phyloP scores from a whole-genome alignment of 192 early-diverging fungal species.

The Kickxella alabastrina region DNA sequence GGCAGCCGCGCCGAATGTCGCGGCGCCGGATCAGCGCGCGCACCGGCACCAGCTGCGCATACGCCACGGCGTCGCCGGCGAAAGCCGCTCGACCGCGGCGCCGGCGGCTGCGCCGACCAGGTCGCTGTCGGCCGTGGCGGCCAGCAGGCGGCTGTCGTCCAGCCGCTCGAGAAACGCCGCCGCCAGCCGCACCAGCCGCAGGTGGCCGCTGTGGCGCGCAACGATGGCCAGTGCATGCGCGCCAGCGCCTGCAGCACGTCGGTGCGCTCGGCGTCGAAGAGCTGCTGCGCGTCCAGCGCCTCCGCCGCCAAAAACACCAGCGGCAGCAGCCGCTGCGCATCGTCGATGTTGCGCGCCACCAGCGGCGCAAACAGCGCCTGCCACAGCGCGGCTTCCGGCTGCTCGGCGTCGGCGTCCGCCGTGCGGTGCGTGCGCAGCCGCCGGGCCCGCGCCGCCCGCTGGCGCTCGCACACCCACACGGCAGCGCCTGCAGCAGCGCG shows the following conservation, averaged over 20 bases:
- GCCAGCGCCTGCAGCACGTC: constrained; percentile 12
- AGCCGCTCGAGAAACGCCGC: constrained; percentile 31
- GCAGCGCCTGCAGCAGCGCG: constrained; percentile 35
- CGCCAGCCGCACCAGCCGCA: constrained; percentile 25
- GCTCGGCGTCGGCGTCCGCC: constrained; percentile 13
- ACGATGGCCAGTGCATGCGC: constrained; percentile 12
- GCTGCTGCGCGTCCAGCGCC: constrained; percentile 31
- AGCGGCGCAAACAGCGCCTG: constrained; percentile 24
- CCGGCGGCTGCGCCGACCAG: constrained; percentile 21
- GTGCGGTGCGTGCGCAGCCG: constrained; percentile 24
- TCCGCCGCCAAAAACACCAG: constrained; percentile 24
- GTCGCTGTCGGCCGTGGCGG: constrained; percentile 4
- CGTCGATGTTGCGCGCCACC: constrained; percentile 34
- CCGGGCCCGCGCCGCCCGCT: not conserved
- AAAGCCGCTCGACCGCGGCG: constrained; percentile 7
- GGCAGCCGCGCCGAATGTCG: constrained; percentile 3
- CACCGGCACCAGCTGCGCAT: constrained; percentile 23
- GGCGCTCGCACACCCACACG: constrained; percentile 23
- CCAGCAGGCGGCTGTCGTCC: constrained; percentile 28
- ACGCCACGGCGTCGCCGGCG: constrained; percentile 13
- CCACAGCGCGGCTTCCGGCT: constrained; percentile 17
- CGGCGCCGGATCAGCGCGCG: constrained; percentile 16
- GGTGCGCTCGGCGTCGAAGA: constrained; percentile 35
- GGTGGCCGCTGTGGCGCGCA: constrained; percentile 26
- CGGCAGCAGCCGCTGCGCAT: constrained; percentile 18